A percentile compares a stretch with the other conserved stretches of the same genome.
phyloP scores from a whole-genome alignment of 2,329 filamentous ascomycete genomes.

The Colletotrichum sp. region DNA sequence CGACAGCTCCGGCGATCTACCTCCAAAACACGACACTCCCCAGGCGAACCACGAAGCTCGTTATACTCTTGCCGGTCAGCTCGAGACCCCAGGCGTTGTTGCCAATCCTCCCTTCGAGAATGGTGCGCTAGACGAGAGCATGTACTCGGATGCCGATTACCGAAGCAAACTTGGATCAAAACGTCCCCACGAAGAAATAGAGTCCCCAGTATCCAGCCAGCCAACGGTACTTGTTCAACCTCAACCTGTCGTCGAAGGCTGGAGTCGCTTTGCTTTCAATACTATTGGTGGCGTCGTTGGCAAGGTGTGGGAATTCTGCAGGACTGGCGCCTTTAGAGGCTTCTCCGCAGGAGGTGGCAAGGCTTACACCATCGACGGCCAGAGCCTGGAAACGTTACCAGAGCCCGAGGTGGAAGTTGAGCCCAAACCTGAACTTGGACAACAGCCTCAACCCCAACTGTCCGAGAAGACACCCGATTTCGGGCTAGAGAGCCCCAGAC shows the following conservation, averaged over 20 bases:
- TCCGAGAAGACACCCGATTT: neutral
- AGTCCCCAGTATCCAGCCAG: conserved; percentile 34
- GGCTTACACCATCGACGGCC: conserved; percentile 62
- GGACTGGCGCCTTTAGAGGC: conserved; percentile 73
- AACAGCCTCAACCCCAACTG: neutral
- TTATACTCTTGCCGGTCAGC: conserved; percentile 60
- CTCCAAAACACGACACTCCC: neutral
- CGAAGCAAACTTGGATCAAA: conserved; percentile 57
- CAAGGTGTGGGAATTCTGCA: conserved; percentile 87
- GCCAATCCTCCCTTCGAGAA: conserved; percentile 30
- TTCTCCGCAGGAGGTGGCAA: conserved; percentile 86
- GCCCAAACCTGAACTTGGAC: neutral
- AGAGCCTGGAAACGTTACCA: neutral
- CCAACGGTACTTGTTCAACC: conserved; percentile 37
- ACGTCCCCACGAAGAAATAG: conserved; percentile 39
- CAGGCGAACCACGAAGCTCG: conserved; percentile 24
- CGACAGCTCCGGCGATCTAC: conserved; percentile 30
- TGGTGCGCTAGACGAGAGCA: conserved; percentile 54
- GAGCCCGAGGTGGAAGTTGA: neutral
- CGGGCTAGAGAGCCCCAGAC: neutral
- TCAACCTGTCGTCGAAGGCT: conserved; percentile 43
- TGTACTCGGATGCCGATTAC: conserved; percentile 63
- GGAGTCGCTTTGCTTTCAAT: conserved; percentile 64
- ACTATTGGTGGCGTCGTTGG: conserved; percentile 73
- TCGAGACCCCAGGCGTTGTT: conserved; percentile 50